Base-by-base conservation (phyloP, 805 yeast species). In the Starmera dryadoides region DNA sequence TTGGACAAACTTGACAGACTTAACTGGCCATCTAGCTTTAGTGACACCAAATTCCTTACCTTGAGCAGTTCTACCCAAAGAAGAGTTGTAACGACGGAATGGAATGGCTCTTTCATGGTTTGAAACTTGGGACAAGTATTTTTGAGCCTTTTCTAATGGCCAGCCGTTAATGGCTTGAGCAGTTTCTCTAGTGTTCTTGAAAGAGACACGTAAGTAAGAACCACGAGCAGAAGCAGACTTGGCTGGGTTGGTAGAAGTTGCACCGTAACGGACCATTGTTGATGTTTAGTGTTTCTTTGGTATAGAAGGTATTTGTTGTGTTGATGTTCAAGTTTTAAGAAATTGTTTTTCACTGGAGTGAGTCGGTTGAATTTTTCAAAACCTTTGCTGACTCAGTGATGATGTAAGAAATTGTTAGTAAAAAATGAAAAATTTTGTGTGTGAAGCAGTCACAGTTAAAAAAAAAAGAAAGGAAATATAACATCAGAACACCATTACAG, bases 21-120 rank as follows among this genome's bases (percentile, higher is more conserved):
- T 93, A 55, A 80, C 95, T 67, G 98, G 98, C 98, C 98, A 93
- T 87, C 98, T 89, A 62, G 98, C 98, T 77, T 85, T 89, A 81
- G 96, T 87, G 68, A 89, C 96, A 75, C 98, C 98, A 66, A 91
- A 93, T 79, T 93, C 98, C 78, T 93, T 91, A 77, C 96, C 98
- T 78, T 93, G 98, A 60, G 94, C 96, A 63, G 98, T 88, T 79
- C 98, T 86, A 73, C 98, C 98, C 63, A 86, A 89, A 61, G 96
- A 86, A 57, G 84, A 79, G 79, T 85, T 84, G 78, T 78, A 91
- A 80, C 96, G 81, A 81, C 98, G 86, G 93, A 93, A 87, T 69
- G 99, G 99, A 62, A 93, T 86, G 64, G 98, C 99, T 82, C 98
- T 91, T 78, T 93, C 79, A 80, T 93, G 96, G 72, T 89, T 95